Conservation (phyloP, 805 yeast species). For the Wickerhamiella slavikovae region DNA sequence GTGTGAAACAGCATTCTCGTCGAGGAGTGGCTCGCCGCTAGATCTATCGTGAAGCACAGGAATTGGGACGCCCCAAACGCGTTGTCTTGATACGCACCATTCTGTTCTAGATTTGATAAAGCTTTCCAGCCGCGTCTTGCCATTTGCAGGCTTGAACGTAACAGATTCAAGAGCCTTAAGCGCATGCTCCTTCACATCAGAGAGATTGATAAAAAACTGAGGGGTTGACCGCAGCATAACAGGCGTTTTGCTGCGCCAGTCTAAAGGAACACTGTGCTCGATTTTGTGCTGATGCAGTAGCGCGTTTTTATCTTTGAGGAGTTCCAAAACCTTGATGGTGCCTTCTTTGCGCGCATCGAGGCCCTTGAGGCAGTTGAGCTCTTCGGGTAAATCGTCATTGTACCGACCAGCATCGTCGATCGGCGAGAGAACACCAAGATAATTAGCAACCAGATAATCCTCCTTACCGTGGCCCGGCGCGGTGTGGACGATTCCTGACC, state of each 20-base stretch:
- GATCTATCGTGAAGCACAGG: slow-evolving; percentile 54
- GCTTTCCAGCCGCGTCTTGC: slow-evolving; percentile 46
- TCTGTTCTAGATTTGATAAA: slow-evolving; percentile 66
- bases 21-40: slow-evolving; percentile 45
- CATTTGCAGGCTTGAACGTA: slow-evolving; percentile 51
- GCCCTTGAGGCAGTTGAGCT: slow-evolving; percentile 30
- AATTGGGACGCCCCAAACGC: slow-evolving; percentile 96
- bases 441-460: slow-evolving; percentile 44
- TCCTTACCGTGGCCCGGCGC: slow-evolving; percentile 98
- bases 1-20: slow-evolving; percentile 31
- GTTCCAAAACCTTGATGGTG: slow-evolving; percentile 24
- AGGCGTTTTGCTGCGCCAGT: slow-evolving; percentile 92
- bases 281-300: slow-evolving; percentile 29
- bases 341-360: slow-evolving; percentile 44
- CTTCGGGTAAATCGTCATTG: slow-evolving; percentile 28
- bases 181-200: slow-evolving; percentile 39
- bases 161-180: slow-evolving; percentile 39
- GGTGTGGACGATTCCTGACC: slow-evolving; percentile 90
- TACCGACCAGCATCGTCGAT: slow-evolving; percentile 62
- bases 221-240: slow-evolving; percentile 90
- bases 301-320: slow-evolving; percentile 25
- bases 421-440: slow-evolving; percentile 46
- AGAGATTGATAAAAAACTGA: slow-evolving; percentile 87
- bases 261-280: slow-evolving; percentile 81
- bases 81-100: slow-evolving; percentile 95